Conservation (phyloP, 306 rosid species). For the Vicia villosa region DNA sequence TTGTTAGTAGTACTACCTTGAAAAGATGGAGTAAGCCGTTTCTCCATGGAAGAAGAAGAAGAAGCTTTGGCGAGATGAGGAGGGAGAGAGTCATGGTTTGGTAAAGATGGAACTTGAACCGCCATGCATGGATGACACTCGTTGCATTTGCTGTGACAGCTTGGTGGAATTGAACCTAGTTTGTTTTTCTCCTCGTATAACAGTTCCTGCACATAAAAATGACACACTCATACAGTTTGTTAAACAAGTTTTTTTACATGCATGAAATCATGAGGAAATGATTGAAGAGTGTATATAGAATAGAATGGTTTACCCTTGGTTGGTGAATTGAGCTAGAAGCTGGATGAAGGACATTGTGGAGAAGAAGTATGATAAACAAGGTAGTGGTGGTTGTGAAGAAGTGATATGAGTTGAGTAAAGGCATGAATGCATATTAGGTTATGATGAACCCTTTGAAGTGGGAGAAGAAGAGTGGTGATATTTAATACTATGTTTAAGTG, state of each 20-base stretch:
- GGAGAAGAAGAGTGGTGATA: neutral
- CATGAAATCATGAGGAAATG: neutral
- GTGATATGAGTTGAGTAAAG: conserved; percentile 44
- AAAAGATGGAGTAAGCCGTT: conserved; percentile 43
- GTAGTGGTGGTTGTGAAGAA: conserved; percentile 34
- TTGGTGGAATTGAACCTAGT: conserved; percentile 92
- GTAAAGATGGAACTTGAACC: conserved; percentile 75
- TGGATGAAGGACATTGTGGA: conserved; percentile 44
- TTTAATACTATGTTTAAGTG: conserved; percentile 12
- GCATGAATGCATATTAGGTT: conserved; percentile 46
- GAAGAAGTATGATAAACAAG: conserved; percentile 44
- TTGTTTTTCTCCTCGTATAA: conserved; percentile 67
- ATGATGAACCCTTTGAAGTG: conserved; percentile 44
- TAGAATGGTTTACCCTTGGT: neutral
- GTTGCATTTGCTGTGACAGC: conserved; percentile 96
- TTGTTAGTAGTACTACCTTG: conserved; percentile 47
- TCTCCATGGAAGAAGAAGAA: conserved; percentile 37
- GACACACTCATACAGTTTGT: neutral
- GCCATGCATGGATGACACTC: conserved; percentile 97
- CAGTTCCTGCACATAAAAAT: conserved; percentile 49
- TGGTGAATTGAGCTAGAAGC: conserved; percentile 42
- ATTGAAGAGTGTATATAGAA: neutral
- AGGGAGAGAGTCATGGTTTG: conserved; percentile 42
- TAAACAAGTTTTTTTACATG: neutral
- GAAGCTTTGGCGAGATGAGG: conserved; percentile 39